A percentile compares a stretch with the other conserved stretches of the same genome.
Conservation (phyloP, 2,329 filamentous ascomycete species). For the Microsporum audouinii region DNA sequence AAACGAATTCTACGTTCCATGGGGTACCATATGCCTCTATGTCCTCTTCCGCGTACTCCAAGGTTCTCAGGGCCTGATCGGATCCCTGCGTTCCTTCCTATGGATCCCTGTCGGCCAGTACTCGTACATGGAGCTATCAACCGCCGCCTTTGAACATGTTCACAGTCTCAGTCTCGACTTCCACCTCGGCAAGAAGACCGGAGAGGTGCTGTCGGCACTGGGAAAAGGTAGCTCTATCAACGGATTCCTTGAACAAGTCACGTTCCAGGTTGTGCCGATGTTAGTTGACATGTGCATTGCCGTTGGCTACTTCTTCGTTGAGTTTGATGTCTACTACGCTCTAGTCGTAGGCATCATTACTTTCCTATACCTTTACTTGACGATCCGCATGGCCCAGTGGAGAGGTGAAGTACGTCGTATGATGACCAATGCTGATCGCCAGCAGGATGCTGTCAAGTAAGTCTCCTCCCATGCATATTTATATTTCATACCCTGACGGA, state of each 20-base stretch:
- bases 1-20: conserved; percentile 49
- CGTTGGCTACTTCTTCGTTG: conserved; percentile 64
- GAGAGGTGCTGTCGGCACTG: conserved; percentile 86
- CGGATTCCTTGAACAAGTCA: conserved; percentile 89
- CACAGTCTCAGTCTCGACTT: conserved; percentile 93
- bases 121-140: conserved; percentile 86
- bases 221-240: conserved; percentile 97
- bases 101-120: conserved; percentile 98
- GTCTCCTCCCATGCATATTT: conserved; percentile 17
- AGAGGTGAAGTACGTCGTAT: conserved; percentile 79
- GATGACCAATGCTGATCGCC: conserved; percentile 89
- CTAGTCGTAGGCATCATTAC: conserved; percentile 82
- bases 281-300: conserved; percentile 78
- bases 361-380: conserved; percentile 93
- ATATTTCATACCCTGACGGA: too few species aligned
- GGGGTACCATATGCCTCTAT: conserved; percentile 63
- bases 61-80: conserved; percentile 76
- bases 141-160: conserved; percentile 93
- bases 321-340: conserved; percentile 81
- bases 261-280: conserved; percentile 93
- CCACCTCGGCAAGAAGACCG: conserved; percentile 90
- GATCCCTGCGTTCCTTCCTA: conserved; percentile 66
- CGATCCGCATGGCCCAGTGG: conserved; percentile 89
- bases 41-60: conserved; percentile 72
- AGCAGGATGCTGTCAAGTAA: conserved; percentile 89